These are phyloP conservation scores for Rhynchospora pubera DNA, from an alignment of 176 grass and related monocot species.

Conservation along the genomic window DNA sequence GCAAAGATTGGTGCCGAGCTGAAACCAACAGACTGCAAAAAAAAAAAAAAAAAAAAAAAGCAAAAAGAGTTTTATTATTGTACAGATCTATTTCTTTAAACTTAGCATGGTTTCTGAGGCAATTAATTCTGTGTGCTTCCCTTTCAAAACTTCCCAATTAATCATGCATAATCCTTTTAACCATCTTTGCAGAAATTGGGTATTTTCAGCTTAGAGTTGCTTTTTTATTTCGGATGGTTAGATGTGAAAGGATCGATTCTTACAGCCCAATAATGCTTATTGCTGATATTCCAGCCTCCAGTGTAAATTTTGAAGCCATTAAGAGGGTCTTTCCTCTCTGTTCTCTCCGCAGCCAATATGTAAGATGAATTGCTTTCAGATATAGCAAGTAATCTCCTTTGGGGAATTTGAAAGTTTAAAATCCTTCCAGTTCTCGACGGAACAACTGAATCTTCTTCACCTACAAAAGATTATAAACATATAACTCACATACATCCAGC, in stretches of 20 bases:
- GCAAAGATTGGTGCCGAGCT: slow-evolving; percentile 61
- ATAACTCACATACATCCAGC: neutral
- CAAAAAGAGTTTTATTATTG: neutral
- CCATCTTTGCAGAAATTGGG: neutral
- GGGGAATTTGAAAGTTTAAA: neutral
- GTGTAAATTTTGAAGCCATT: slow-evolving; percentile 54
- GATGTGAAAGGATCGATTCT: slow-evolving; percentile 7
- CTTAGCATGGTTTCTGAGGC: too few relatives aligned
- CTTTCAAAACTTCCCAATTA: neutral
- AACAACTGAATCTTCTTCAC: neutral
- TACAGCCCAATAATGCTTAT: slow-evolving; percentile 71
- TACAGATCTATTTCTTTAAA: neutral
- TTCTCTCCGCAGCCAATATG: slow-evolving; percentile 50
- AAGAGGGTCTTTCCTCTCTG: slow-evolving; percentile 67
- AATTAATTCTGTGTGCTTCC: neutral
- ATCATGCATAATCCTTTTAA: neutral
- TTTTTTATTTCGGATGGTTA: neutral
- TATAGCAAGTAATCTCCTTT: neutral
- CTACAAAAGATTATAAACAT: neutral
- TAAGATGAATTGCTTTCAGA: slow-evolving; percentile 36
- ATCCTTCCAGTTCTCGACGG: neutral
- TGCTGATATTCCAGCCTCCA: slow-evolving; percentile 90
- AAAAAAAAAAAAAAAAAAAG: too few relatives aligned
- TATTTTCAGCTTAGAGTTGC: neutral
- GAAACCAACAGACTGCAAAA: slow-evolving; percentile 67